Conservation (phyloP, 2,329 filamentous ascomycete genomes). For the Colletotrichum tabaci region DNA sequence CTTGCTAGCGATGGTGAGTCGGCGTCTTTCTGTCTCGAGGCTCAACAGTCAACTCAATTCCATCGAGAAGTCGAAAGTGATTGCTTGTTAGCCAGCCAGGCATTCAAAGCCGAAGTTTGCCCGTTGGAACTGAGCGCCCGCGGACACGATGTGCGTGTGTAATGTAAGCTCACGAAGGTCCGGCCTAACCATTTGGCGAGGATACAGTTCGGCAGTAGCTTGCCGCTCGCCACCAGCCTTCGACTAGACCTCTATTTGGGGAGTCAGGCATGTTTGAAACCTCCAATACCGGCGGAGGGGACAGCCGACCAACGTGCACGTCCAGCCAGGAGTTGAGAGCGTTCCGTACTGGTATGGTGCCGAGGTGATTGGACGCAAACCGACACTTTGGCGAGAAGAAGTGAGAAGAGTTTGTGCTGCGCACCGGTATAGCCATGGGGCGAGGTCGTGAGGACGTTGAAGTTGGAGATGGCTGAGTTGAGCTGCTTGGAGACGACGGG, state of each 20-base stretch:
- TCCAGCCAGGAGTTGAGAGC: background rate
- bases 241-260: background rate
- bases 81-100: constrained; percentile 5
- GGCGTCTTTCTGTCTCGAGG: constrained; percentile 4
- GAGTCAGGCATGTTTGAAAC: background rate
- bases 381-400: background rate
- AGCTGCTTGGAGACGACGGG: background rate
- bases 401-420: constrained; percentile 19
- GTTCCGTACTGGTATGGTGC: background rate
- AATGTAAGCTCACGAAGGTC: constrained; percentile 13
- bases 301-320: background rate
- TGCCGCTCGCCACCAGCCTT: background rate
- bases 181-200: background rate
- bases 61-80: background rate
- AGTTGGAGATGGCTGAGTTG: background rate
- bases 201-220: background rate
- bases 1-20: constrained; percentile 22
- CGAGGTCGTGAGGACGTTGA: constrained; percentile 11
- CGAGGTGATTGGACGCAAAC: no score
- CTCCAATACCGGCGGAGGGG: background rate
- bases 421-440: constrained; percentile 17
- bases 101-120: constrained; percentile 11
- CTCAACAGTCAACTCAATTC: constrained; percentile 29
- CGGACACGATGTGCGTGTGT: background rate
- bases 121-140: background rate